Evolutionary conservation across 2,329 filamentous ascomycete genomes (phyloP).

Genomic region (Exophiala alcalophila): DNA sequence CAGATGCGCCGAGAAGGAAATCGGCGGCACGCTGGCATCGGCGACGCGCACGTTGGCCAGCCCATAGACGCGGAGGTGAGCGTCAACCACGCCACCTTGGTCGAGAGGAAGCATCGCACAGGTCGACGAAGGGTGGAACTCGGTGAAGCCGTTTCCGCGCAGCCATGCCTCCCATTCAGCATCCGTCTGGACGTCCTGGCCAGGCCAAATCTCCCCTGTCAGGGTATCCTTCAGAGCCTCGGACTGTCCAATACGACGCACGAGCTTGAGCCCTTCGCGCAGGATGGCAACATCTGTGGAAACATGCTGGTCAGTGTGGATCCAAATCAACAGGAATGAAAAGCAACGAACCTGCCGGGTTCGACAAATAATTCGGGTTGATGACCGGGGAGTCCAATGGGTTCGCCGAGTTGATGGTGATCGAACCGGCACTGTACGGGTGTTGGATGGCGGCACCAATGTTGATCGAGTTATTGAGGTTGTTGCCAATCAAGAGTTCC

Average conservation of each 20-base stretch:
- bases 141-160: conserved; percentile 23
- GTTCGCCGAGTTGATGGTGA: conserved; percentile 35
- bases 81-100: conserved; percentile 45
- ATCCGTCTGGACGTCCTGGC: conserved; percentile 25
- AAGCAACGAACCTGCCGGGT: conserved; percentile 36
- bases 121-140: conserved; percentile 33
- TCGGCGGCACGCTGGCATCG: conserved; percentile 38
- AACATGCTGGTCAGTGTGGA: too few relatives aligned
- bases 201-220: conserved; percentile 33
- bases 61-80: conserved; percentile 45
- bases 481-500: conserved; percentile 33
- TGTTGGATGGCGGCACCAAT: conserved; percentile 28
- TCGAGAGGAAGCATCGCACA: conserved; percentile 47
- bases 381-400: conserved; percentile 38
- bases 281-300: conserved; percentile 40
- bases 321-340: too few relatives aligned
- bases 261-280: conserved; percentile 36
- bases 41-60: conserved; percentile 36
- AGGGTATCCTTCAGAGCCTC: conserved; percentile 35
- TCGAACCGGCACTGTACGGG: conserved; percentile 28
- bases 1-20: conserved; percentile 36
- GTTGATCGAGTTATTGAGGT: conserved; percentile 22
- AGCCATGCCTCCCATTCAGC: conserved; percentile 34
- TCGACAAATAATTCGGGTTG: conserved; percentile 44
- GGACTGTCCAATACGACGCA: conserved; percentile 35